These are phyloP conservation scores for Cyanidiococcus yangmingshanensis DNA, from an alignment of 23 red algal genomes.

Conservation along the genomic window DNA sequence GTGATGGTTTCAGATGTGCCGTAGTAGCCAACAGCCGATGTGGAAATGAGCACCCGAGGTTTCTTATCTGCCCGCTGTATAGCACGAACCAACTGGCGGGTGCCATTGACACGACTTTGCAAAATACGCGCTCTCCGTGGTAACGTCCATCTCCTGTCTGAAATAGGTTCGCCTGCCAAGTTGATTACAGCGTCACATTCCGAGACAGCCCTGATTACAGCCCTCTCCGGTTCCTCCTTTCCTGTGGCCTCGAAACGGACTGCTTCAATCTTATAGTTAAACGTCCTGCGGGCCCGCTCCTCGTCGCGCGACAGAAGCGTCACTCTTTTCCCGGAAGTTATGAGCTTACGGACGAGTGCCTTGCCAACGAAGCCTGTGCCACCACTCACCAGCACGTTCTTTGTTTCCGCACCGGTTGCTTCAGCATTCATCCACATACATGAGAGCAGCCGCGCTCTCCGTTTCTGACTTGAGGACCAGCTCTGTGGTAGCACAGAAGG, in stretches of 20 bases:
- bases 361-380: slow-evolving; percentile 85
- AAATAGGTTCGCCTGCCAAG: slow-evolving; percentile 58
- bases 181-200: slow-evolving; percentile 73
- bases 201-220: slow-evolving; percentile 19
- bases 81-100: slow-evolving; percentile 26
- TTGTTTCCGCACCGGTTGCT: not conserved
- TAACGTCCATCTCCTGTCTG: slow-evolving; percentile 41
- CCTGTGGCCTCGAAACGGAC: slow-evolving; percentile 2
- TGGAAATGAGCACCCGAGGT: slow-evolving; percentile 41
- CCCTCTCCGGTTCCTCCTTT: not conserved
- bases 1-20: slow-evolving; percentile 37
- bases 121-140: slow-evolving; percentile 28
- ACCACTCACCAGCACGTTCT: slow-evolving; percentile 41
- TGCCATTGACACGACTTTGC: slow-evolving; percentile 29
- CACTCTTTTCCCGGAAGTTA: slow-evolving; percentile 16
- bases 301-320: not conserved
- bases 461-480: too few relatives aligned
- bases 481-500: too few relatives aligned
- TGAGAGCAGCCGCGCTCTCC: too few relatives aligned
- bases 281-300: not conserved
- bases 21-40: slow-evolving; percentile 86
- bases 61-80: slow-evolving; percentile 17
- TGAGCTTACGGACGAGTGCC: slow-evolving; percentile 34
- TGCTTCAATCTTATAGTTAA: slow-evolving; percentile 4
- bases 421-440: too few relatives aligned